phyloP scores from a whole-genome alignment of 225 moss, liverwort and hornwort genomes.

The Polytrichum formosum region DNA sequence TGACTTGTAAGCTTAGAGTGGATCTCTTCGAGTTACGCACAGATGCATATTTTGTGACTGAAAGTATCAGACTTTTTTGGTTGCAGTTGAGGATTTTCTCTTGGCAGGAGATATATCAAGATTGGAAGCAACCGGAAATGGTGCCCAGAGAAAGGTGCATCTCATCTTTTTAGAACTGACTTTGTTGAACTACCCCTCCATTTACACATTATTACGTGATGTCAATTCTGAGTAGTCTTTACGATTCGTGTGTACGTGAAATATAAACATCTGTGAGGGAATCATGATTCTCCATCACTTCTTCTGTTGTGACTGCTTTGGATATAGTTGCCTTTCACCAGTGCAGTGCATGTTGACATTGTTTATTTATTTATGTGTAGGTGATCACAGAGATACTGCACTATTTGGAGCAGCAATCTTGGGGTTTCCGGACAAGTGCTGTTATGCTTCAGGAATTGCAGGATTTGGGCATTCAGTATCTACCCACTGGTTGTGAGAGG shows the following conservation, averaged over 20 bases:
- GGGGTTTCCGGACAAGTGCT: slow-evolving; percentile 50
- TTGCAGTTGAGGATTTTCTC: slow-evolving; percentile 52
- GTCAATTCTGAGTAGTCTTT: background rate
- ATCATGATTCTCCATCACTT: no score
- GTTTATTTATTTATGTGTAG: slow-evolving; percentile 22
- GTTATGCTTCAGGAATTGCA: slow-evolving; percentile 41
- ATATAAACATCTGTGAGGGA: no score
- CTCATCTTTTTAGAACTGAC: background rate
- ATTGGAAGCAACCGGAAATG: slow-evolving; percentile 39
- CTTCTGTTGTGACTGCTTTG: background rate
- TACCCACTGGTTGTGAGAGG: slow-evolving; percentile 67
- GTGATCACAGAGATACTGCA: slow-evolving; percentile 55
- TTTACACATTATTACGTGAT: background rate
- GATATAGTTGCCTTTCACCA: background rate
- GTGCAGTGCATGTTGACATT: background rate
- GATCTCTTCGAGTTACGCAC: background rate
- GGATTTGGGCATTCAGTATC: slow-evolving; percentile 25
- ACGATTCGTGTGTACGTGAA: background rate
- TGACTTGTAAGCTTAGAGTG: no score
- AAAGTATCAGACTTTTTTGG: background rate
- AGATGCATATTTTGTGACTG: background rate
- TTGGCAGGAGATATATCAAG: slow-evolving; percentile 24
- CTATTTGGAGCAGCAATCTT: slow-evolving; percentile 60
- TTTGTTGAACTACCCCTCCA: background rate
- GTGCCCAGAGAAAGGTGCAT: slow-evolving; percentile 40